These are phyloP conservation scores for Plasmodium sp. DNA, from an alignment of 169 alveolate species.

Conservation along the genomic window DNA sequence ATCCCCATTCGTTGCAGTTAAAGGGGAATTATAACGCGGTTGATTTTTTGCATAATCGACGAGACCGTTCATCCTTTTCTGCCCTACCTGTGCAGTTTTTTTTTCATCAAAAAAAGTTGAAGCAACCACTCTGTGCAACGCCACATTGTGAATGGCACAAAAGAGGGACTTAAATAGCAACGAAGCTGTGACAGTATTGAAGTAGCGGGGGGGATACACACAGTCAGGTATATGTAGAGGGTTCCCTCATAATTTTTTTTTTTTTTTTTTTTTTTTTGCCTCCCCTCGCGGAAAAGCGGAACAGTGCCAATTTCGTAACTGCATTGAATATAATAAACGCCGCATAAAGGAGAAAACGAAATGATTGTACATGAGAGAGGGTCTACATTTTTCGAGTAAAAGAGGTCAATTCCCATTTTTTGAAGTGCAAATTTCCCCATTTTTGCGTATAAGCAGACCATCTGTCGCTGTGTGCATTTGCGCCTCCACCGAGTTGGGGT, in stretches of 20 bases:
- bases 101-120: neutral
- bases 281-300: neutral
- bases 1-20: neutral
- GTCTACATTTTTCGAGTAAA: neutral
- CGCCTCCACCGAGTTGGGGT: neutral
- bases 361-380: neutral
- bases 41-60: neutral
- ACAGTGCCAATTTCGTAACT: neutral
- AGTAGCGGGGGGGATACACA: neutral
- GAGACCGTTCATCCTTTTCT: neutral
- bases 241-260: neutral
- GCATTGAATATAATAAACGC: neutral
- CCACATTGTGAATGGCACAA: neutral
- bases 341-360: neutral
- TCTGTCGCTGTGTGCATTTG: neutral
- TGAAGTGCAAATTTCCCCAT: neutral
- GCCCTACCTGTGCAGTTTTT: neutral
- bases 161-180: neutral
- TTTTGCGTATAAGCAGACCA: neutral
- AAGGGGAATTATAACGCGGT: neutral
- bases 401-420: neutral
- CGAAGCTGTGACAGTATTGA: neutral
- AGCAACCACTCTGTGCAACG: neutral
- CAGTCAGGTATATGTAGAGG: neutral
- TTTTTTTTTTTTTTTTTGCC: neutral